These are phyloP conservation scores for Jackrogersella minutella DNA, from an alignment of 495 filamentous ascomycete genomes.

Conservation along the genomic window DNA sequence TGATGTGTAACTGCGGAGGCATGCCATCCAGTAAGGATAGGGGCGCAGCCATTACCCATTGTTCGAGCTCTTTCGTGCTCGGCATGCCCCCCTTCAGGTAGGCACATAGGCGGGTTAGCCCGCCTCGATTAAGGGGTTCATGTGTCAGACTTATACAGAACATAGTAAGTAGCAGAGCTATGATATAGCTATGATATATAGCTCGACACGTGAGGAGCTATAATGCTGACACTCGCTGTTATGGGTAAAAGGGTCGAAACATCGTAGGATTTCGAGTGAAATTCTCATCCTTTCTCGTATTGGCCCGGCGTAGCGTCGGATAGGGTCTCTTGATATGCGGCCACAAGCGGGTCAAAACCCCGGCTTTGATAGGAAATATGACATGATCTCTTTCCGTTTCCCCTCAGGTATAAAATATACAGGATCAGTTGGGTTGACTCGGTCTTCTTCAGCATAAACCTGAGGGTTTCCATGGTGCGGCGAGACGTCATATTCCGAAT, in stretches of 20 bases:
- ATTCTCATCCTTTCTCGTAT: conserved; percentile 37
- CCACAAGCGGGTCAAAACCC: conserved; percentile 58
- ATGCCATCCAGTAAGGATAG: conserved; percentile 39
- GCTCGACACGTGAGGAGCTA: conserved; percentile 27
- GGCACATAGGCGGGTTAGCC: conserved; percentile 26
- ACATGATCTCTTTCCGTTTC: conserved; percentile 67
- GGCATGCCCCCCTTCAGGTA: conserved; percentile 27
- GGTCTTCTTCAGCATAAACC: conserved; percentile 60
- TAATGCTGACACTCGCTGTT: conserved; percentile 24
- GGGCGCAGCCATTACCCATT: conserved; percentile 33
- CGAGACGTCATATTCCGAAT: conserved; percentile 72
- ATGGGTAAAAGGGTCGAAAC: conserved; percentile 19
- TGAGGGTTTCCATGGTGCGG: conserved; percentile 58
- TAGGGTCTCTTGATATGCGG: conserved; percentile 47
- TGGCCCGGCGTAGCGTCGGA: conserved; percentile 45
- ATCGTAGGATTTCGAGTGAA: conserved; percentile 37
- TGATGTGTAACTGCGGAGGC: conserved; percentile 44
- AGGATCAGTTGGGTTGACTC: conserved; percentile 73
- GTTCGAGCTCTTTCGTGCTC: conserved; percentile 22
- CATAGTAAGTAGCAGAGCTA: conserved; percentile 21
- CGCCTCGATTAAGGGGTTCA: conserved; percentile 24
- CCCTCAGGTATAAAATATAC: conserved; percentile 83
- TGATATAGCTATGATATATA: conserved; percentile 33
- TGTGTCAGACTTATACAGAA: conserved; percentile 26
- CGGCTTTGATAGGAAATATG: conserved; percentile 67